phyloP scores from a whole-genome alignment of 768 basidiomycete genomes.

The Termitomyces sp. region DNA sequence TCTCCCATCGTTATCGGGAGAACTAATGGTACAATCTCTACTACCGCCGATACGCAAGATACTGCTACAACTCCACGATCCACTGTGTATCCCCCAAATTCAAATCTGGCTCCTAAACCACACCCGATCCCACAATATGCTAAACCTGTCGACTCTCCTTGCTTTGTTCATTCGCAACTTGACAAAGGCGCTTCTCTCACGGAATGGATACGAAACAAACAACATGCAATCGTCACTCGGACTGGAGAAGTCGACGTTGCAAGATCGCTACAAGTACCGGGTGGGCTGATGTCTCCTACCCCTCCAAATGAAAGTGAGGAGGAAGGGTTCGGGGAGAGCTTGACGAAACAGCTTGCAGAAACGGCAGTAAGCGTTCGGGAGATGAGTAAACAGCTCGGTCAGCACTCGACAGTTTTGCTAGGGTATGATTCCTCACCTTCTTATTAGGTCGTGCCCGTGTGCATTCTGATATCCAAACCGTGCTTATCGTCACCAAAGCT shows the following conservation, averaged over 20 bases:
- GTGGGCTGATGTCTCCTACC: constrained; percentile 10
- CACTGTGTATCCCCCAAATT: constrained; percentile 11
- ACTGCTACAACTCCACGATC: constrained; percentile 17
- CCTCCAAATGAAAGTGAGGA: constrained; percentile 31
- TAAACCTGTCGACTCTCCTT: constrained; percentile 62
- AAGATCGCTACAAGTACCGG: constrained; percentile 36
- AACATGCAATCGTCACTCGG: constrained; percentile 25
- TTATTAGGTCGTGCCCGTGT: constrained; percentile 83
- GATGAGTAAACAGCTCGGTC: constrained; percentile 98
- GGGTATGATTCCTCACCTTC: constrained; percentile 1
- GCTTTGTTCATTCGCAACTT: constrained; percentile 90
- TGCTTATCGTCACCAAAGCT: constrained; percentile 96
- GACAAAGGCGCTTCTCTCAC: constrained; percentile 75
- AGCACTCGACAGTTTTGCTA: constrained; percentile 18
- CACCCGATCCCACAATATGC: constrained; percentile 11
- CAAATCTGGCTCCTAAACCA: constrained; percentile 12
- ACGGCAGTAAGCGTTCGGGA: constrained; percentile 96
- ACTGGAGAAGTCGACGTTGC: constrained; percentile 43
- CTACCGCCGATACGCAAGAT: constrained; percentile 16
- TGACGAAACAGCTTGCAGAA: constrained; percentile 92
- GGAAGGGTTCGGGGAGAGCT: constrained; percentile 66
- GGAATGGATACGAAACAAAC: constrained; percentile 61
- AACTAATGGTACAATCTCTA: constrained; percentile 13
- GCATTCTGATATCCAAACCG: constrained; percentile 83
- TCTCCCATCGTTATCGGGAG: constrained; percentile 27